Evolutionary conservation across 1,284 basidiomycete species (phyloP).

Genomic region (Golubevia sp.): DNA sequence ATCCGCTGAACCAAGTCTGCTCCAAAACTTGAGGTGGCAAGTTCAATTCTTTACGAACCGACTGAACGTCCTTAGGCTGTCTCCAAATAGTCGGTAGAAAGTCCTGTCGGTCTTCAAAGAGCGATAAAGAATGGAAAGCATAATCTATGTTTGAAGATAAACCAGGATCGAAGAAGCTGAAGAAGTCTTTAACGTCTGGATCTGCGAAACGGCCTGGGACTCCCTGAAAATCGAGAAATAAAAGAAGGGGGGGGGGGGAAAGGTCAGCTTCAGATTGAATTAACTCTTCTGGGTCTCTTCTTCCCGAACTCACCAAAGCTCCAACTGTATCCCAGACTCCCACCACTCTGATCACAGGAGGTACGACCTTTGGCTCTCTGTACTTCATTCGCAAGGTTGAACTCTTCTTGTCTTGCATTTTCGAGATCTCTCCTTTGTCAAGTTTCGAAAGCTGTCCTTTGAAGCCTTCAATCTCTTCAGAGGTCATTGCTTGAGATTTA

Average conservation of each 20-base stretch:
- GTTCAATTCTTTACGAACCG: neutral
- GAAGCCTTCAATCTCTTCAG: neutral
- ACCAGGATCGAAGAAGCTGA: constrained; percentile 39
- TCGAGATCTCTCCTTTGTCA: neutral
- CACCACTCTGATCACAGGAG: neutral
- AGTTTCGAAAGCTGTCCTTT: neutral
- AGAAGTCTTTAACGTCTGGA: constrained; percentile 24
- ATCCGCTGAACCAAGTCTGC: constrained; percentile 7
- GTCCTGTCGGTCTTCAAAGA: constrained; percentile 43
- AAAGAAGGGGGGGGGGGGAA: too few species aligned
- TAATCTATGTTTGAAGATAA: constrained; percentile 30
- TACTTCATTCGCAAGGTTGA: neutral
- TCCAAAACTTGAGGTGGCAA: constrained; percentile 6
- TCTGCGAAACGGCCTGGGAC: constrained; percentile 34
- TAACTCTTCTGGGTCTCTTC: too few species aligned
- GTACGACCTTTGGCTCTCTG: neutral
- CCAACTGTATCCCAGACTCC: neutral
- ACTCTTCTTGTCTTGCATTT: neutral
- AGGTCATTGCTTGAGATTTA: neutral
- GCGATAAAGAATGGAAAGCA: constrained; percentile 38
- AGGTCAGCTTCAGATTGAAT: too few species aligned
- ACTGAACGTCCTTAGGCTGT: constrained; percentile 8
- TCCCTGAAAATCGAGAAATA: too few species aligned
- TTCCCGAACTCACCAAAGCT: too few species aligned
- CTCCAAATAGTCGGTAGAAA: constrained; percentile 41